Evolutionary conservation across 805 yeast species (phyloP), one percentile per base, ranked within the genome.

Genomic region (Cyberlindnera maritima): DNA sequence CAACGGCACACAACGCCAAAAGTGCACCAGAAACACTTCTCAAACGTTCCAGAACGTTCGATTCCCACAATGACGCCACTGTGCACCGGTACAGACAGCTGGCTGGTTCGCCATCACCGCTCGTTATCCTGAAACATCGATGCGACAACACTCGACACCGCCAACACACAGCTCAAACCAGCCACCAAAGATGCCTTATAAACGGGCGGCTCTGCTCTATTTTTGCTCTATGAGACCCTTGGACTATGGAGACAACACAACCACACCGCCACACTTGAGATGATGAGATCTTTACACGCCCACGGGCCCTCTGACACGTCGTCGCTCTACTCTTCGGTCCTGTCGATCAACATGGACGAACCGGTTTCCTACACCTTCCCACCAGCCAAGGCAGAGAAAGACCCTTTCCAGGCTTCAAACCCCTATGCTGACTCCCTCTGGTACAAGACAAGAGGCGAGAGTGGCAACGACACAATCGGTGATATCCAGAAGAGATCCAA

Each of bases 371-470:
- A 33, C 35, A 32, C 33, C 2, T 25, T 33, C 8, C 43, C 40
- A 7, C 35, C 23, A n/a, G 10, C 28, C 3, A 28, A 39, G 3
- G 6, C 20, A 13, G 17, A 29, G 5, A 11, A 34, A 9, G 13
- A 31, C 10, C 14, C 26, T 4, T 53, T 50, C 35, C 42, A 49
- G 14, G 18, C 31, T 2, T 9, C 17, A 1, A 74, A 74, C 44
- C 78, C 78, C 0, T 74, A 74, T 54, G 64, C 77, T 0, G 60
- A 64, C 35, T 72, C 77, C 1, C 50, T 73, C 14, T 74, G 78
- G 78, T 63, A 58, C 41, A 55, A 66, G 9, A 56, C 74, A 20
- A 64, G 70, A 2, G 67, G 65, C 4, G 60, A 59, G 35, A 48
- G 62, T 34, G 64, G 67, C 21, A 66, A 67, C 10, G 57, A 60